phyloP scores from a whole-genome alignment of 345 rosid genomes.

The Bruguiera parviflora region DNA sequence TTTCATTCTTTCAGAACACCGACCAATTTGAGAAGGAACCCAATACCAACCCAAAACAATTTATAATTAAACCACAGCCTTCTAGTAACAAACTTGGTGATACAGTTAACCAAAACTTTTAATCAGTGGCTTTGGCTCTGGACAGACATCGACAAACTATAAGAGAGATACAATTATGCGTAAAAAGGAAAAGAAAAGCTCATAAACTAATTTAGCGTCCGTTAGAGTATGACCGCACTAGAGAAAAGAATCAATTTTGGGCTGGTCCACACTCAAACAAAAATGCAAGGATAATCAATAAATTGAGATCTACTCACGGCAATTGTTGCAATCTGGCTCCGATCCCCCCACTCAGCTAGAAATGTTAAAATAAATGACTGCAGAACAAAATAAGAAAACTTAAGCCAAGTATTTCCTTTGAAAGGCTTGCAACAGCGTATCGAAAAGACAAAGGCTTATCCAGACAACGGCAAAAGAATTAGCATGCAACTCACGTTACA shows the following conservation, averaged over 20 bases:
- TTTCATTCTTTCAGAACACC: too few relatives aligned
- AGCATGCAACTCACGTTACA: neutral
- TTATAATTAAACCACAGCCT: too few relatives aligned
- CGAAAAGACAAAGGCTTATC: neutral
- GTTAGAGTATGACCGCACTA: too few relatives aligned
- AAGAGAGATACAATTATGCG: too few relatives aligned
- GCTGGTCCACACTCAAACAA: too few relatives aligned
- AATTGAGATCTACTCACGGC: conserved; percentile 61
- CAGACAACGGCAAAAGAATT: neutral
- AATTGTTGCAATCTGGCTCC: conserved; percentile 99
- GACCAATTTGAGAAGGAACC: too few relatives aligned
- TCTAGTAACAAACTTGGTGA: too few relatives aligned
- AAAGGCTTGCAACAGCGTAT: neutral
- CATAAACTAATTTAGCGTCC: neutral
- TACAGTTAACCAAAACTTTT: too few relatives aligned
- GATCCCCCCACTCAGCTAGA: conserved; percentile 99
- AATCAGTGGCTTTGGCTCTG: too few relatives aligned
- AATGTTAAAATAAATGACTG: conserved; percentile 95
- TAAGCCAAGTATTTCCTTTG: neutral
- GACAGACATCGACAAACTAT: too few relatives aligned
- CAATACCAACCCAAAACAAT: too few relatives aligned
- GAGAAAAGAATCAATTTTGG: too few relatives aligned
- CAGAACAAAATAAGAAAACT: conserved; percentile 6
- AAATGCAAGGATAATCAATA: neutral
- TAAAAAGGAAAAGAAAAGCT: neutral